phyloP scores from a whole-genome alignment of 2,329 filamentous ascomycete species.

The Graphilbum fragrans region DNA sequence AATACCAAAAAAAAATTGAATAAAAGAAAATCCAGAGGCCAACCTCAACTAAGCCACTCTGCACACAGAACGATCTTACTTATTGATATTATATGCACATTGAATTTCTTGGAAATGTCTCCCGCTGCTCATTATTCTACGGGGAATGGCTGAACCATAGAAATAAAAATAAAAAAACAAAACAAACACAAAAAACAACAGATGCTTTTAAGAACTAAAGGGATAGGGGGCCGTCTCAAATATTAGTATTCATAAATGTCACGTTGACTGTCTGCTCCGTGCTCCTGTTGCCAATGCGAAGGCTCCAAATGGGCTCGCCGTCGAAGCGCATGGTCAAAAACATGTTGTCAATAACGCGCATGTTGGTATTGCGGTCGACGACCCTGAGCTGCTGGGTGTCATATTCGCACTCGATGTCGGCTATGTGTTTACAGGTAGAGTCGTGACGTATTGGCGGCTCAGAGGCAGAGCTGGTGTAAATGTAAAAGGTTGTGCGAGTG shows the following conservation, averaged over 20 bases:
- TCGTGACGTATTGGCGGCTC: constrained; percentile 3
- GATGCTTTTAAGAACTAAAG: neutral
- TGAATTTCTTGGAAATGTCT: no score
- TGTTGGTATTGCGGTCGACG: neutral
- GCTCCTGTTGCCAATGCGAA: constrained; percentile 3
- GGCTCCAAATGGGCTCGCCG: constrained; percentile 6
- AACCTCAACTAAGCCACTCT: no score
- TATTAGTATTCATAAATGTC: neutral
- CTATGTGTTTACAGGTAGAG: constrained; percentile 2
- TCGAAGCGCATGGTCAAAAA: constrained; percentile 7
- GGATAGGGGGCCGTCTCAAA: neutral
- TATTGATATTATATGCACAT: no score
- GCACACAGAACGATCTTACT: no score
- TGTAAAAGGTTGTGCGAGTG: constrained; percentile 1
- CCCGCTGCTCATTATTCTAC: no score
- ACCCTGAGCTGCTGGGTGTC: constrained; percentile 5
- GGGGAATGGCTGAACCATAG: no score
- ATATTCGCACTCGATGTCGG: constrained; percentile 6
- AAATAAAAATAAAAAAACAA: neutral
- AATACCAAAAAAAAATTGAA: no score
- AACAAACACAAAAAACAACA: neutral
- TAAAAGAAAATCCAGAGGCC: no score
- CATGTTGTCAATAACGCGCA: constrained; percentile 6
- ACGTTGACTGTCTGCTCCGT: constrained; percentile 3
- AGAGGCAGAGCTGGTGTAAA: constrained; percentile 3